These are phyloP conservation scores for Aphanomyces invadans DNA, from an alignment of 352 stramenopile genomes.

Conservation along the genomic window DNA sequence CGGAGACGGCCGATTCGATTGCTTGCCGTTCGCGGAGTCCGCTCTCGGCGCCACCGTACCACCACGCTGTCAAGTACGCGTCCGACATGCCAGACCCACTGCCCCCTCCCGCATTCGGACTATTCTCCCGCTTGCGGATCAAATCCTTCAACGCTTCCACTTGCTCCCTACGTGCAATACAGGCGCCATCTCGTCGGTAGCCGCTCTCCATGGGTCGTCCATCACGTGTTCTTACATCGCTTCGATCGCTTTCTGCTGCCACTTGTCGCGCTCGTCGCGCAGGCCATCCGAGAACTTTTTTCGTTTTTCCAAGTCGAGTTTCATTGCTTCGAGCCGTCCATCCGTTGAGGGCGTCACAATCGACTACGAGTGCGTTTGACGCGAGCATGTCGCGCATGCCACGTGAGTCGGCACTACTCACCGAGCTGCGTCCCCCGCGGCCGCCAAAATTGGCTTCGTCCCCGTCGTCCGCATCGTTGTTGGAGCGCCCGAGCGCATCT, in stretches of 20 bases:
- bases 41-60: not conserved
- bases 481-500: not conserved
- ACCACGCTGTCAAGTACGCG: not conserved
- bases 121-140: not conserved
- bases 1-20: constrained; percentile 6
- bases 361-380: not conserved
- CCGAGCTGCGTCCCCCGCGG: not conserved
- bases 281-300: constrained; percentile 25
- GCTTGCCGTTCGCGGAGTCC: not conserved
- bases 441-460: not conserved
- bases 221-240: constrained; percentile 32
- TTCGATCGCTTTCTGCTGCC: constrained; percentile 47
- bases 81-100: not conserved
- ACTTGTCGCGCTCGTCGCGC: constrained; percentile 57
- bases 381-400: too few relatives aligned
- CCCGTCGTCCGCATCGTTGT: not conserved
- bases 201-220: not conserved
- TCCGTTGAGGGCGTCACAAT: not conserved
- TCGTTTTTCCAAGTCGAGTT: constrained; percentile 19
- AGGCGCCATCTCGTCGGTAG: not conserved
- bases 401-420: too few relatives aligned
- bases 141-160: not conserved
- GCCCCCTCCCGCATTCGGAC: not conserved
- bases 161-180: not conserved
- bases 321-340: not conserved